Evolutionary conservation across 345 rosid species (phyloP).

Genomic region (Trapa incisa): DNA sequence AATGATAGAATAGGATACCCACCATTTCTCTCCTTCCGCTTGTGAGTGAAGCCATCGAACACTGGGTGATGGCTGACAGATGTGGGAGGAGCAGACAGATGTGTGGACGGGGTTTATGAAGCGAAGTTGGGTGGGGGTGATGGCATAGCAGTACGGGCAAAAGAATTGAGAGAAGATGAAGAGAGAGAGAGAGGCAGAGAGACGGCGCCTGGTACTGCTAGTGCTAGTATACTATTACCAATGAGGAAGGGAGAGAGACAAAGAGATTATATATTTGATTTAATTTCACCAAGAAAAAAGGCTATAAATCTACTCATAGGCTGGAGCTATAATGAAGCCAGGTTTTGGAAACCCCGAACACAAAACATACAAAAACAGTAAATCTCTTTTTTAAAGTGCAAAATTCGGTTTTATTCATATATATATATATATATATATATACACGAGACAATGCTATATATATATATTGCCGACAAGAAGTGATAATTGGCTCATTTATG

Average conservation of each 20-base stretch:
- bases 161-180: conserved; percentile 8
- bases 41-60: neutral
- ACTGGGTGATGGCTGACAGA: neutral
- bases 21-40: neutral
- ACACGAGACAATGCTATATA: too few species aligned
- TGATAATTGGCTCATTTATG: too few species aligned
- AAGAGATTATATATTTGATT: neutral
- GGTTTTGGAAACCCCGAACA: too few species aligned
- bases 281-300: neutral
- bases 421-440: too few species aligned
- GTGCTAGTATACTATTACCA: conserved; percentile 25
- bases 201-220: conserved; percentile 40
- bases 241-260: conserved; percentile 17
- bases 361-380: too few species aligned
- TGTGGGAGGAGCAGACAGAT: neutral
- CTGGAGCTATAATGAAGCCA: too few species aligned
- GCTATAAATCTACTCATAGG: too few species aligned
- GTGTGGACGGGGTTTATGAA: neutral
- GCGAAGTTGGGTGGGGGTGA: conserved; percentile 6
- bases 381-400: too few species aligned
- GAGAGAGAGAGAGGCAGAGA: conserved; percentile 16
- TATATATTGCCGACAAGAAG: too few species aligned
- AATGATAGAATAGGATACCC: too few species aligned
- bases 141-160: neutral
- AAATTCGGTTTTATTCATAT: too few species aligned